phyloP scores from a whole-genome alignment of 352 stramenopile species.

The Globisporangium mamillatum region DNA sequence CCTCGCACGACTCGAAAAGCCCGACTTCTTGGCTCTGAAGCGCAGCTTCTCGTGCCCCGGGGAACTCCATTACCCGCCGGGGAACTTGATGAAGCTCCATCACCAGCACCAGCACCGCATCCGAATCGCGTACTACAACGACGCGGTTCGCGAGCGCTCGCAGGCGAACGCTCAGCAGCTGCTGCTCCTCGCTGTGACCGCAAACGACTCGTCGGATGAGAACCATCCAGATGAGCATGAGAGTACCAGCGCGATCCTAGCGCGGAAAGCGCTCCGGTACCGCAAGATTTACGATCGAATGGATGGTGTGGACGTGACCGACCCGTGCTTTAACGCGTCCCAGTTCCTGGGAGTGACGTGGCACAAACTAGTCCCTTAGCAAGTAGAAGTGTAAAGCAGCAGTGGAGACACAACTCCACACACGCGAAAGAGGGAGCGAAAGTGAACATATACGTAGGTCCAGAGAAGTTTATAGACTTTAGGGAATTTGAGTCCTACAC shows the following conservation, averaged over 20 bases:
- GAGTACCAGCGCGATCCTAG: slow-evolving; percentile 29
- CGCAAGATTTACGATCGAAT: slow-evolving; percentile 33
- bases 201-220: background rate
- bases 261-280: slow-evolving; percentile 57
- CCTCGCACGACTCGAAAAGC: background rate
- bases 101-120: slow-evolving; percentile 8
- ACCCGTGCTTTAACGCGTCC: slow-evolving; percentile 13
- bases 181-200: background rate
- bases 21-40: background rate
- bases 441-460: background rate
- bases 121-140: slow-evolving; percentile 20
- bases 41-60: background rate
- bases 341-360: slow-evolving; percentile 13
- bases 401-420: too few relatives aligned
- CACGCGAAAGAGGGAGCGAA: background rate
- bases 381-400: too few relatives aligned
- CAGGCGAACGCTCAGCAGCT: slow-evolving; percentile 14
- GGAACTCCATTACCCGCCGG: background rate
- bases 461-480: background rate
- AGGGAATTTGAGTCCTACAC: too few relatives aligned
- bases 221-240: background rate
- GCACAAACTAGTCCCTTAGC: slow-evolving; percentile 10
- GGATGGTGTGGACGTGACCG: slow-evolving; percentile 11
- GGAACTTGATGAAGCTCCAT: background rate
- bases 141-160: slow-evolving; percentile 12